Conservation (phyloP, 1,284 basidiomycete genomes). For the Marasmius oreades region DNA sequence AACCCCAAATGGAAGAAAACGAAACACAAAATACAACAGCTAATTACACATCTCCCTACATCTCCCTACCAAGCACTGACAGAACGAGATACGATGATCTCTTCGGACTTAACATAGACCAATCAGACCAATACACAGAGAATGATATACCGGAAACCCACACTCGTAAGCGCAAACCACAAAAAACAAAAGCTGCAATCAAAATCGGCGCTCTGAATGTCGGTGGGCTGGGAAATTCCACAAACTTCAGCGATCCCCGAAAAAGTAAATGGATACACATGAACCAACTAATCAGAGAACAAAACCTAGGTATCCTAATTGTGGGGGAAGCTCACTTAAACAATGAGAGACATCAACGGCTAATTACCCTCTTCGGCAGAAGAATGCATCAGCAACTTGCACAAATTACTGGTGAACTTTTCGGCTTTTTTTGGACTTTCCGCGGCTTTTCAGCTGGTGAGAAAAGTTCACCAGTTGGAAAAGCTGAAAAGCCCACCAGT, state of each 20-base stretch:
- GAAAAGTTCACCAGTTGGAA: too few relatives aligned
- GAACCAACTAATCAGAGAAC: conserved; percentile 14
- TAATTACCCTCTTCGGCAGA: conserved; percentile 11
- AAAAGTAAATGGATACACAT: conserved; percentile 22
- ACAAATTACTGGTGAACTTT: too few relatives aligned
- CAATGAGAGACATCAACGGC: background rate
- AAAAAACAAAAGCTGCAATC: conserved; percentile 9
- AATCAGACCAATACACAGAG: background rate
- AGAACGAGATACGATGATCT: background rate
- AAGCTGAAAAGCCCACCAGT: too few relatives aligned
- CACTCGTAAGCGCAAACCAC: too few relatives aligned
- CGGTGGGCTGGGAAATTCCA: conserved; percentile 9
- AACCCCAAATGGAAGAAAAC: too few relatives aligned
- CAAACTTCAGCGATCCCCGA: background rate
- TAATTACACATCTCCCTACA: too few relatives aligned
- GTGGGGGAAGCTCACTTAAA: conserved; percentile 27
- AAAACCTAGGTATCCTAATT: conserved; percentile 20
- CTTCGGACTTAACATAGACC: background rate
- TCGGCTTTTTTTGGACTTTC: too few relatives aligned
- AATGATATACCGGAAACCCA: background rate
- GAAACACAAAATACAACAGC: too few relatives aligned
- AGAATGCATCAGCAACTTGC: too few relatives aligned
- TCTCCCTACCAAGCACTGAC: too few relatives aligned
- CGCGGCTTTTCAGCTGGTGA: too few relatives aligned
- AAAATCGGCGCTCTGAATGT: conserved; percentile 19